Evolutionary conservation across 768 basidiomycete species (phyloP), one percentile per base, ranked within the genome.

Genomic region (Hortiboletus campestris): DNA sequence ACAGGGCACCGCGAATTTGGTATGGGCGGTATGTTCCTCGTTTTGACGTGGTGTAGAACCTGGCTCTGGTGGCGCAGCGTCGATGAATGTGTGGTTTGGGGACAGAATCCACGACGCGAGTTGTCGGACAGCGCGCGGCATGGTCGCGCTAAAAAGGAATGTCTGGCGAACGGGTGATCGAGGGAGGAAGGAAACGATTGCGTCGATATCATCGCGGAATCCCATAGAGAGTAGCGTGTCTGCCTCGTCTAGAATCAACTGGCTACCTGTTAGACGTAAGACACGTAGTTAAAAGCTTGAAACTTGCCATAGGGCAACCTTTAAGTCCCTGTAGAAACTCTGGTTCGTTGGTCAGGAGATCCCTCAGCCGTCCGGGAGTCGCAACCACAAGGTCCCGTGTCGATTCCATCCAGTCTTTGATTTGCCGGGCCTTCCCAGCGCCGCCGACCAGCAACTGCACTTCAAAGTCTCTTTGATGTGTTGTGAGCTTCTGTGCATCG

Each of bases 171-270:
- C 67, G 0, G 86, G 82, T 1, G 73, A 63, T 19, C 75, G 74
- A 9, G 88, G 86, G n/a, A 95, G 76, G 63, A 76, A 79, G 5
- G 74, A 66, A 29, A 80, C 71, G 62, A 96, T 92, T 2, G 80
- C 83, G 20, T 89, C 83, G 31, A 98, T 84, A 63, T 96, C 94
- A 22, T 86, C 81, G 5, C 88, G 82, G 81, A 96, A 97, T 61
- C 94, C 94, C 87, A 94, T 89, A 53, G 94, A 91, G 12, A 98
- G 77, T 13, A 96, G 78, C 0, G 88, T 91, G 65, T 98, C 94
- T 12, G 93, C 91, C 69, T 97, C 93, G 65, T 98, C 97, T 54
- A 98, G 77, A 56, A 98, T 80, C 49, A 98, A 80, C 90, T 93
- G 59, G 12, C 4, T 20, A 49, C 40, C 53, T n/a, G 55, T 61